Conservation (phyloP, 2,329 filamentous ascomycete species). For the Phyllachora maydis region DNA sequence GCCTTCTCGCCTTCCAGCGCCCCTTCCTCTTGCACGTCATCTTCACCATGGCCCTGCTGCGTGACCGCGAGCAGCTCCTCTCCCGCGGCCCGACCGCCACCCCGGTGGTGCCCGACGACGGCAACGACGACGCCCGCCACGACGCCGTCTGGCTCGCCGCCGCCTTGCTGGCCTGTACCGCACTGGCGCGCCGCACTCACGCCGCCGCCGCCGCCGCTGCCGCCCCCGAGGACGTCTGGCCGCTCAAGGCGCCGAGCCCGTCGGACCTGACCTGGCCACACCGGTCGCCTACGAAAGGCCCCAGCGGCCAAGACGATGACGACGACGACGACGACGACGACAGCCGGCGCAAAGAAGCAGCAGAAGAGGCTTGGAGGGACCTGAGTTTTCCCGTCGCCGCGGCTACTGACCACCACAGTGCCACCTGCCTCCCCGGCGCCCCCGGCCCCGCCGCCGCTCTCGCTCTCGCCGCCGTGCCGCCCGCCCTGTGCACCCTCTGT, state of each 20-base stretch:
- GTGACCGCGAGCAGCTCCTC: conserved; percentile 17
- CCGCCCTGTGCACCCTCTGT: conserved; percentile 11
- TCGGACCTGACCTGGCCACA: conserved; percentile 36
- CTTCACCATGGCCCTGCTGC: conserved; percentile 27
- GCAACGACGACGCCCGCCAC: conserved; percentile 12
- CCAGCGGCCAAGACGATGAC: no score
- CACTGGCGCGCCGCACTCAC: conserved; percentile 22
- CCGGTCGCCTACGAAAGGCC: no score
- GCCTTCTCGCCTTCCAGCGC: no score
- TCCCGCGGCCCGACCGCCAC: conserved; percentile 8
- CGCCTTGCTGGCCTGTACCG: conserved; percentile 21
- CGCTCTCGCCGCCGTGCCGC: conserved; percentile 11
- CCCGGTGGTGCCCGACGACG: conserved; percentile 18
- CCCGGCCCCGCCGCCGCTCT: no score
- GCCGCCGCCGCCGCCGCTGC: conserved; percentile 19
- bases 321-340: no score
- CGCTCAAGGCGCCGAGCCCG: conserved; percentile 19
- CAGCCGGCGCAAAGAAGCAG: no score
- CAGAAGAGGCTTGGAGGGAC: no score
- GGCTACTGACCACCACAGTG: no score
- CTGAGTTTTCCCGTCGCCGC: no score
- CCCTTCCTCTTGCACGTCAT: conserved; percentile 33
- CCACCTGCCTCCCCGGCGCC: no score
- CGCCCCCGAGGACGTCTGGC: conserved; percentile 29
- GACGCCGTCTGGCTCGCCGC: conserved; percentile 26